Percentiles rank a stretch among this genome's conserved stretches.
These are phyloP conservation scores for Ogataea methylovora DNA, from an alignment of 805 yeast genomes.

Conservation along the genomic window DNA sequence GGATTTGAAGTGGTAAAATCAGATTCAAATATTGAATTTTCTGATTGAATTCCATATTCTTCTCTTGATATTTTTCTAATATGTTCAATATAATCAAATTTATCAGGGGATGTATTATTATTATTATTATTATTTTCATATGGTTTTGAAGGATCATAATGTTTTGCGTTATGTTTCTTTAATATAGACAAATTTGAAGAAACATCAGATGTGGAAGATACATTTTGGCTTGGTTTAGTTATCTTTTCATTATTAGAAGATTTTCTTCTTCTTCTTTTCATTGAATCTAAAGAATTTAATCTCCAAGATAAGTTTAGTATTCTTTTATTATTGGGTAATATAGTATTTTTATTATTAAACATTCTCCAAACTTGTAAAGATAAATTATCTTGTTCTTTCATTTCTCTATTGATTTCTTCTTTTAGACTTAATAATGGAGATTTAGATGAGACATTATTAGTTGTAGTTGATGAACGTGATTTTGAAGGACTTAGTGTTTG, in stretches of 20 bases:
- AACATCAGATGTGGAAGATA: not conserved
- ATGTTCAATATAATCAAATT: constrained; percentile 30
- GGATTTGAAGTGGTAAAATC: constrained; percentile 13
- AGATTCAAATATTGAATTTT: constrained; percentile 8
- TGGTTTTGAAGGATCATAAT: constrained; percentile 8
- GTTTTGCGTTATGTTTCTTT: constrained; percentile 13
- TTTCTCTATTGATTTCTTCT: constrained; percentile 22
- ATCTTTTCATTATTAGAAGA: not conserved
- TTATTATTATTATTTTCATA: constrained; percentile 1
- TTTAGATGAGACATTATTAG: too few relatives aligned
- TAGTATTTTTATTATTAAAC: constrained; percentile 26
- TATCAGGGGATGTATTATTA: constrained; percentile 12
- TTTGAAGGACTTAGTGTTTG: too few relatives aligned
- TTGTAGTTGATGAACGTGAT: too few relatives aligned
- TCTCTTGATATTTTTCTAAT: constrained; percentile 28
- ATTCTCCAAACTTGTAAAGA: constrained; percentile 28
- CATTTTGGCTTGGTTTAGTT: constrained; percentile 1
- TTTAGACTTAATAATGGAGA: constrained; percentile 15
- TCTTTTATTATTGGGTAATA: constrained; percentile 26
- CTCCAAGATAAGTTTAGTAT: constrained; percentile 30
- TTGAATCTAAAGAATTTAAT: constrained; percentile 21
- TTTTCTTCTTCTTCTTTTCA: constrained; percentile 14
- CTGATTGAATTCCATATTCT: constrained; percentile 23
- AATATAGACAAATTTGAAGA: constrained; percentile 5
- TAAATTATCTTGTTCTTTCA: constrained; percentile 16